A percentile compares a stretch with the other conserved stretches of the same genome.
phyloP scores from a whole-genome alignment of 1,284 basidiomycete species.

The Cryptococcus sp. region DNA sequence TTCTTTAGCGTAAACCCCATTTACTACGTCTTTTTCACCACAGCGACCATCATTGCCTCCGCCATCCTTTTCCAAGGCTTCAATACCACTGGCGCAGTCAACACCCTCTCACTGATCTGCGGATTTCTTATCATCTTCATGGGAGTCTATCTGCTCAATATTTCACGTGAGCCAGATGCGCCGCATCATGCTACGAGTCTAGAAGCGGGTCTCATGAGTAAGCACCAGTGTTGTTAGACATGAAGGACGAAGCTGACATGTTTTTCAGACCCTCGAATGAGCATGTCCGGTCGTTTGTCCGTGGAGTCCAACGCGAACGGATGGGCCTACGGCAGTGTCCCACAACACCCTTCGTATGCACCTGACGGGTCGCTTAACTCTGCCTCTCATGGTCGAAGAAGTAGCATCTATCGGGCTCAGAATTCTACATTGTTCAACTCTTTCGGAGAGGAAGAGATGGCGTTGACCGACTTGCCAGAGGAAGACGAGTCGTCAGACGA shows the following conservation, averaged over 20 bases:
- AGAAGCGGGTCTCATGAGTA: constrained; percentile 73
- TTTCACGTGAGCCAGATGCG: constrained; percentile 68
- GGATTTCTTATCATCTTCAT: constrained; percentile 90
- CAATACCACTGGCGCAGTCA: constrained; percentile 80
- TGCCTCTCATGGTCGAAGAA: constrained; percentile 55
- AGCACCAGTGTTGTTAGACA: constrained; percentile 45
- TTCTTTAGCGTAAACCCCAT: constrained; percentile 84
- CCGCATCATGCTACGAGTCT: constrained; percentile 58
- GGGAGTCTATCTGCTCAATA: constrained; percentile 86
- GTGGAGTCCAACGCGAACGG: constrained; percentile 46
- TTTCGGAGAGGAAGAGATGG: constrained; percentile 50
- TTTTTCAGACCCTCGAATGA: constrained; percentile 51
- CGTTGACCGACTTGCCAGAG: constrained; percentile 49
- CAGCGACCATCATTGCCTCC: constrained; percentile 89
- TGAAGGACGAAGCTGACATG: neutral
- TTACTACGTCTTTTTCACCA: constrained; percentile 99
- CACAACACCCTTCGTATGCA: constrained; percentile 39
- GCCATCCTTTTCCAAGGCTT: constrained; percentile 96
- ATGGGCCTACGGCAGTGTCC: constrained; percentile 44
- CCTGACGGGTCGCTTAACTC: constrained; percentile 49
- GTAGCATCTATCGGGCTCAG: constrained; percentile 65
- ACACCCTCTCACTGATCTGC: constrained; percentile 78
- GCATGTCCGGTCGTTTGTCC: constrained; percentile 52
- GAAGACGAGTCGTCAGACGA: constrained; percentile 48
- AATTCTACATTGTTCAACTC: constrained; percentile 51